Conservation (phyloP, 2,329 filamentous ascomycete genomes). For the Dothiorella sarmentorum region DNA sequence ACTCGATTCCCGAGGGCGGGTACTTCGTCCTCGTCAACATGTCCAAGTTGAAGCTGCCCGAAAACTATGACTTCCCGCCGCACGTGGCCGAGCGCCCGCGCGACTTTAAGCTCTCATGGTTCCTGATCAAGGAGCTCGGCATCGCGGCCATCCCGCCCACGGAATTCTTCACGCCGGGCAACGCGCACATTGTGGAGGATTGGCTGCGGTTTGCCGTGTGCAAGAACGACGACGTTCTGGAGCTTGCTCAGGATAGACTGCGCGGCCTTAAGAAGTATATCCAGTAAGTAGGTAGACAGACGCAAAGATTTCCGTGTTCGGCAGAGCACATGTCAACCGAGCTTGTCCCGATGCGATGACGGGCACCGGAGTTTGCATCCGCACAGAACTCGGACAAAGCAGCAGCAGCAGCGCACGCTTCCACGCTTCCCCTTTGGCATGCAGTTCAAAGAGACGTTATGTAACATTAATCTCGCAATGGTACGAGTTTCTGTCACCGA, state of each 20-base stretch:
- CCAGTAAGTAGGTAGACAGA: neutral
- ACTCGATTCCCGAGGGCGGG: conserved; percentile 90
- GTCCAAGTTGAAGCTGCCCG: conserved; percentile 77
- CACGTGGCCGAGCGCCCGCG: conserved; percentile 83
- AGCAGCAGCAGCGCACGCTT: too few species aligned
- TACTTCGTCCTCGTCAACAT: conserved; percentile 98
- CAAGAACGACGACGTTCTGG: conserved; percentile 78
- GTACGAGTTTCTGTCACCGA: too few species aligned
- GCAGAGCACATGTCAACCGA: neutral
- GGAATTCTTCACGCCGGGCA: conserved; percentile 88
- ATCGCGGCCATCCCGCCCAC: conserved; percentile 95
- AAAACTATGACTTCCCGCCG: conserved; percentile 80
- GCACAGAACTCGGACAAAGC: too few species aligned
- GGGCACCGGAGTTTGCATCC: too few species aligned
- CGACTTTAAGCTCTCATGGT: conserved; percentile 95
- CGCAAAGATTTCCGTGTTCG: conserved; percentile 47
- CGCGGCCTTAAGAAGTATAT: conserved; percentile 39
- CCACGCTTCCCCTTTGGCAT: too few species aligned
- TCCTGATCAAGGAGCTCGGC: conserved; percentile 92
- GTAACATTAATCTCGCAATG: too few species aligned
- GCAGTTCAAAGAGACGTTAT: too few species aligned
- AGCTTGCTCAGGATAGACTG: conserved; percentile 49
- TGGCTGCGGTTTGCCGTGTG: conserved; percentile 95
- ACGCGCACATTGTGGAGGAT: conserved; percentile 82
- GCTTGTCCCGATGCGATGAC: neutral